A percentile compares a stretch with the other conserved stretches of the same genome.
Conservation (phyloP, 805 yeast species). For the Blastobotrys muscicola region DNA sequence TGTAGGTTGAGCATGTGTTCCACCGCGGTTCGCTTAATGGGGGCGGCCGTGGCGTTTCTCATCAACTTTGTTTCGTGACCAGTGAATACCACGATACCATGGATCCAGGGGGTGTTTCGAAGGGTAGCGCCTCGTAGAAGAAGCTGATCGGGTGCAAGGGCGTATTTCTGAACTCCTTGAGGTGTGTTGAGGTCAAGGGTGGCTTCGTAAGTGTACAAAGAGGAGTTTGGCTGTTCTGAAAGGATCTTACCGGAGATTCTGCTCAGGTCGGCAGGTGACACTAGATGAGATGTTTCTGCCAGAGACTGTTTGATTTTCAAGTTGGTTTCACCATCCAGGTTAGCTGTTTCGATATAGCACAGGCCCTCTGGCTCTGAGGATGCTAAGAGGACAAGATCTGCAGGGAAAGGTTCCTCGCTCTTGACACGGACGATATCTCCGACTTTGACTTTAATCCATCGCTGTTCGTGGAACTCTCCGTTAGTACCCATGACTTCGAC, state of each 20-base stretch:
- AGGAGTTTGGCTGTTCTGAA: constrained; percentile 90
- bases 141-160: constrained; percentile 85
- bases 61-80: constrained; percentile 97
- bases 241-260: constrained; percentile 48
- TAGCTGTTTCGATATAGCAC: constrained; percentile 96
- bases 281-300: constrained; percentile 63
- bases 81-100: constrained; percentile 88
- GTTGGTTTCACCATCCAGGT: constrained; percentile 96
- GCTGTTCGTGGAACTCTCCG: constrained; percentile 54
- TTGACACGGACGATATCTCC: constrained; percentile 84
- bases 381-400: constrained; percentile 73
- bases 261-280: constrained; percentile 52
- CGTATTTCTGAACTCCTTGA: constrained; percentile 29
- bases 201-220: constrained; percentile 92
- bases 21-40: constrained; percentile 93
- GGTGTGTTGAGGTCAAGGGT: constrained; percentile 41
- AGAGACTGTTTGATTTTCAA: constrained; percentile 86
- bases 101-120: constrained; percentile 90
- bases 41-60: constrained; percentile 98
- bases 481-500: constrained; percentile 51
- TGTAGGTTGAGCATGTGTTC: constrained; percentile 92
- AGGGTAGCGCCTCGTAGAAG: constrained; percentile 90
- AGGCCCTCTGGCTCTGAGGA: constrained; percentile 98
- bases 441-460: constrained; percentile 82
- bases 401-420: constrained; percentile 89